These are phyloP conservation scores for Xylaria digitata DNA, from an alignment of 2,329 filamentous ascomycete genomes.

Conservation along the genomic window DNA sequence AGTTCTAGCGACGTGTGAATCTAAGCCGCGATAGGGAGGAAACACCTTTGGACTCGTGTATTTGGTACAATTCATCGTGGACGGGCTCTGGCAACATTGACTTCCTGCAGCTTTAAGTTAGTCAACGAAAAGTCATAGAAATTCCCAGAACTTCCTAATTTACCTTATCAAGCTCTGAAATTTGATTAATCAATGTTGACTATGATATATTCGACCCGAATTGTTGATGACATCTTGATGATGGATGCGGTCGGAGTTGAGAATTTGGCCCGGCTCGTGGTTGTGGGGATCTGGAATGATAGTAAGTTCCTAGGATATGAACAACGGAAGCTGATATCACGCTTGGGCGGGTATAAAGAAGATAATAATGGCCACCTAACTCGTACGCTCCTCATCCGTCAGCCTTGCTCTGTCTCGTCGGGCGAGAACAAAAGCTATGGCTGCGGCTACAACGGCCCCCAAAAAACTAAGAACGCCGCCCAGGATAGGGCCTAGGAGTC, in stretches of 20 bases:
- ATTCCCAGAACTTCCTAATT: not conserved
- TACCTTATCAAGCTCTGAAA: slow-evolving; percentile 1
- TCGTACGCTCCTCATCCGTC: slow-evolving; percentile 11
- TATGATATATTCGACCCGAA: not conserved
- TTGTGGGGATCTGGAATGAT: not conserved
- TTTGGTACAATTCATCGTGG: too few relatives aligned
- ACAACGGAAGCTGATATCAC: not conserved
- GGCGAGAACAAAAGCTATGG: slow-evolving; percentile 11
- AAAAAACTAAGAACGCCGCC: slow-evolving; percentile 14
- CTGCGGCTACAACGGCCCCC: slow-evolving; percentile 15
- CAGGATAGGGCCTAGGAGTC: slow-evolving; percentile 14
- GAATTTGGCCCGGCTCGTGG: not conserved
- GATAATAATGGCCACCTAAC: not conserved
- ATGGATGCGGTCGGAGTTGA: not conserved
- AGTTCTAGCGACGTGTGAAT: too few relatives aligned
- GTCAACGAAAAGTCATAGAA: not conserved
- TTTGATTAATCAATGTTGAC: not conserved
- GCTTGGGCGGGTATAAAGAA: not conserved
- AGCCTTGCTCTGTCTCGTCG: slow-evolving; percentile 1
- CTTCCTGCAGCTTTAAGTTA: not conserved
- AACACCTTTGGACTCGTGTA: too few relatives aligned
- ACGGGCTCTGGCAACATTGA: not conserved
- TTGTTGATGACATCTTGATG: not conserved
- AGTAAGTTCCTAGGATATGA: not conserved
- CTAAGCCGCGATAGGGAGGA: too few relatives aligned